Percentiles rank a stretch among this genome's conserved stretches.
phyloP scores from a whole-genome alignment of 139 green algal genomes.

The Coccomyxa sp. region DNA sequence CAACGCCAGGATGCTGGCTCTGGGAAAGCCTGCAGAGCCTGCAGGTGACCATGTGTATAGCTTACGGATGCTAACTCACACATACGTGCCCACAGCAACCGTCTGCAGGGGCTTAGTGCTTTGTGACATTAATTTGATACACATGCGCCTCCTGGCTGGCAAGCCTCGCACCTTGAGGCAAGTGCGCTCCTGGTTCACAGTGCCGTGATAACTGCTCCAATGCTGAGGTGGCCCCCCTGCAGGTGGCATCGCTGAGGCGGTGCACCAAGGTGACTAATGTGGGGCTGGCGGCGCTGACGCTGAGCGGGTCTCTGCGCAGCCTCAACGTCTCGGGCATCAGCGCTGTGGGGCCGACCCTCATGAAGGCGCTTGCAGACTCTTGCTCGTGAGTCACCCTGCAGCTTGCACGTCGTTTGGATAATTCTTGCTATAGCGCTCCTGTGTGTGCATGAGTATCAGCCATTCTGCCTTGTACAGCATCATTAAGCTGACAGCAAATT shows the following conservation, averaged over 20 bases:
- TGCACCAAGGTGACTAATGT: slow-evolving; percentile 41
- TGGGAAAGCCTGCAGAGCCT: background rate
- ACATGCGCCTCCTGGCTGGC: background rate
- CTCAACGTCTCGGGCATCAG: slow-evolving; percentile 29
- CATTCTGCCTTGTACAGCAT: background rate
- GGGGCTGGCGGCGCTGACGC: slow-evolving; percentile 27
- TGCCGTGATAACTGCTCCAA: background rate
- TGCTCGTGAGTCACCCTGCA: slow-evolving; percentile 2
- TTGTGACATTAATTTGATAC: too few species aligned
- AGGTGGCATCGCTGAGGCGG: slow-evolving; percentile 37
- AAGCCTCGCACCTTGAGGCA: background rate
- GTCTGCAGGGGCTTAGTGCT: background rate
- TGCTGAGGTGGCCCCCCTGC: background rate
- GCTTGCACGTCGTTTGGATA: background rate
- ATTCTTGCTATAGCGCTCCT: background rate
- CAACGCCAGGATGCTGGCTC: background rate
- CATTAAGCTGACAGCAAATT: background rate
- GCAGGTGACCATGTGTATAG: background rate
- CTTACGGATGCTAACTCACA: background rate
- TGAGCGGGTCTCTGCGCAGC: slow-evolving; percentile 21
- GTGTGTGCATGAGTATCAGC: background rate
- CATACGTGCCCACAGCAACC: background rate
- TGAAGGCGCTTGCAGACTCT: slow-evolving; percentile 9
- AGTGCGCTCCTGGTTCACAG: background rate
- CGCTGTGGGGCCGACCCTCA: slow-evolving; percentile 6